Percentiles rank a stretch among this genome's conserved stretches.
These are phyloP conservation scores for Grosmannia penicillata DNA, from an alignment of 2,329 filamentous ascomycete genomes.

Conservation along the genomic window DNA sequence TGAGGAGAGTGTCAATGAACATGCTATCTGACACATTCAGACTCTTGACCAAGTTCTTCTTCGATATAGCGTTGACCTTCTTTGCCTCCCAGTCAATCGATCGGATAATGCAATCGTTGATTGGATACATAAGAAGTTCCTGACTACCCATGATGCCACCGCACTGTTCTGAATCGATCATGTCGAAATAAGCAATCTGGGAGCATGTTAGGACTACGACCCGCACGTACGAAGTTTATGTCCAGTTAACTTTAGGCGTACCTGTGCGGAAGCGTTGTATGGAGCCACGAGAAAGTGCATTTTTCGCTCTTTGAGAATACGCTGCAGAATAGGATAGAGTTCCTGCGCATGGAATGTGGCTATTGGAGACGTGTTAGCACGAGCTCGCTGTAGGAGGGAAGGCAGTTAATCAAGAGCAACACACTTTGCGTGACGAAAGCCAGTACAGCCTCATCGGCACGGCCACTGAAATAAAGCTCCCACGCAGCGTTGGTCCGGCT, in stretches of 20 bases:
- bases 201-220: background rate
- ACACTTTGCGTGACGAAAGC: conserved; percentile 60
- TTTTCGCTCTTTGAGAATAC: conserved; percentile 51
- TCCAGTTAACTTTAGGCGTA: conserved; percentile 22
- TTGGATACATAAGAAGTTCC: conserved; percentile 73
- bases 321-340: conserved; percentile 64
- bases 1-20: conserved; percentile 71
- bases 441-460: conserved; percentile 65
- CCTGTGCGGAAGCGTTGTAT: conserved; percentile 77
- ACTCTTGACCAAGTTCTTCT: conserved; percentile 54
- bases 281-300: conserved; percentile 73
- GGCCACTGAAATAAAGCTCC: conserved; percentile 69
- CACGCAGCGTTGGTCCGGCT: conserved; percentile 66
- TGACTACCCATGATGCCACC: conserved; percentile 72
- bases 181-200: conserved; percentile 66
- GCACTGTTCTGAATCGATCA: conserved; percentile 49
- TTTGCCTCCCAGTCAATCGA: conserved; percentile 53
- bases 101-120: conserved; percentile 58
- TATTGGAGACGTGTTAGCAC: conserved; percentile 22
- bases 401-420: conserved; percentile 5
- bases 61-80: conserved; percentile 47
- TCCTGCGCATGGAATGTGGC: conserved; percentile 57
- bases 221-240: conserved; percentile 4
- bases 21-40: conserved; percentile 53
- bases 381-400: conserved; percentile 13